Percentiles rank a stretch among this genome's conserved stretches.
These are phyloP conservation scores for Auricularia auricula-judae DNA, from an alignment of 768 basidiomycete species.

Conservation along the genomic window DNA sequence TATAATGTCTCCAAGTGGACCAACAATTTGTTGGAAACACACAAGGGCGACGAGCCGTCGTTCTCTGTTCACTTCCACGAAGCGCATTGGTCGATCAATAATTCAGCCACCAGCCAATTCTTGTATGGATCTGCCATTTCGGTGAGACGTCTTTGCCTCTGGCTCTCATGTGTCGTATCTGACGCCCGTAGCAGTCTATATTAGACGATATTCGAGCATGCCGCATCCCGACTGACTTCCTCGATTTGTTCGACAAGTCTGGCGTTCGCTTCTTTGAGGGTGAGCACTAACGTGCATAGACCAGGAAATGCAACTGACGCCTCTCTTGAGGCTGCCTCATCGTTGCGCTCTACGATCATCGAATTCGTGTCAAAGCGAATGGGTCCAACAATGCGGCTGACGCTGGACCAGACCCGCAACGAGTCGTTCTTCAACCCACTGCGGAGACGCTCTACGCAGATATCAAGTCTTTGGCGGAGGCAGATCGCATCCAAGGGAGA, in stretches of 20 bases:
- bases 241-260: slow-evolving; percentile 66
- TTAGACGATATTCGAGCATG: slow-evolving; percentile 76
- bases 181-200: slow-evolving; percentile 40
- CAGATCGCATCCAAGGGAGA: slow-evolving; percentile 31
- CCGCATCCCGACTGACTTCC: slow-evolving; percentile 76
- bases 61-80: slow-evolving; percentile 69
- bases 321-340: slow-evolving; percentile 60
- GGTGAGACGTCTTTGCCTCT: slow-evolving; percentile 19
- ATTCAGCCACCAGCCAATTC: slow-evolving; percentile 54
- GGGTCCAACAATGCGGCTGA: slow-evolving; percentile 32
- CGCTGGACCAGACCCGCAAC: slow-evolving; percentile 42
- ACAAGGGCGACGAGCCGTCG: slow-evolving; percentile 50
- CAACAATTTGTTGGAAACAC: slow-evolving; percentile 48
- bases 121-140: slow-evolving; percentile 71
- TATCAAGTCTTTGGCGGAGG: slow-evolving; percentile 54
- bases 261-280: slow-evolving; percentile 78
- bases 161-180: not conserved
- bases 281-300: slow-evolving; percentile 20
- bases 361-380: slow-evolving; percentile 46
- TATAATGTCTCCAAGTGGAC: slow-evolving; percentile 65
- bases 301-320: not conserved
- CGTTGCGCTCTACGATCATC: slow-evolving; percentile 72
- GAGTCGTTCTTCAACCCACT: slow-evolving; percentile 68
- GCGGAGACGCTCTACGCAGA: slow-evolving; percentile 72
- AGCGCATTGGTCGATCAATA: slow-evolving; percentile 77